Evolutionary conservation across 78 protist species (phyloP).

Genomic region (Dictyostelium firmibasis): DNA sequence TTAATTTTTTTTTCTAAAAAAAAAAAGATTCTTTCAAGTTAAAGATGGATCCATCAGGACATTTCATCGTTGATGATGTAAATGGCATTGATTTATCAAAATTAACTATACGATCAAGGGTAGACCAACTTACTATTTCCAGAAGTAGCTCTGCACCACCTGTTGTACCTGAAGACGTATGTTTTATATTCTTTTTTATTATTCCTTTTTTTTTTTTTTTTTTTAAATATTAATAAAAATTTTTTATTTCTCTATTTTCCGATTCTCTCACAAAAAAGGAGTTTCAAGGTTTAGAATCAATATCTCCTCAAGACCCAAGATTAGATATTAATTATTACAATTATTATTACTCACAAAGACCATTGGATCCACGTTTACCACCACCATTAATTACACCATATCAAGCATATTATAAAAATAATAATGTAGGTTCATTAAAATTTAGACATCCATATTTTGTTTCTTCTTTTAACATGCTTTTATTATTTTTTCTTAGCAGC

Average conservation of each 20-base stretch:
- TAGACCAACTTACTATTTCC: conserved; percentile 47
- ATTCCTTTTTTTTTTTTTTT: background rate
- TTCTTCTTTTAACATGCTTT: too few relatives aligned
- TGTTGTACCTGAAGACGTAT: conserved; percentile 51
- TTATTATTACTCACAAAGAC: conserved; percentile 82
- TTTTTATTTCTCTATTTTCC: too few relatives aligned
- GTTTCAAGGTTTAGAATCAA: background rate
- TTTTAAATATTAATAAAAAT: background rate
- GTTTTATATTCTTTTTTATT: background rate
- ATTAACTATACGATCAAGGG: conserved; percentile 49
- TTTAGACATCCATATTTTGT: too few relatives aligned
- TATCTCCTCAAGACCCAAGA: conserved; percentile 79
- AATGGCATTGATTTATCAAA: conserved; percentile 65
- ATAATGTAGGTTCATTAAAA: conserved; percentile 1
- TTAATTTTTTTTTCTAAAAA: background rate
- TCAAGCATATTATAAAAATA: conserved; percentile 38
- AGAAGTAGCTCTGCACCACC: conserved; percentile 82
- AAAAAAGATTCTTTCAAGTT: background rate
- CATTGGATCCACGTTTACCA: conserved; percentile 83
- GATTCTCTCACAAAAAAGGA: too few relatives aligned
- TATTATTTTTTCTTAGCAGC: too few relatives aligned
- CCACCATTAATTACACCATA: conserved; percentile 77
- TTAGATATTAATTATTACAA: conserved; percentile 60
- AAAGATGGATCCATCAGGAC: conserved; percentile 29
- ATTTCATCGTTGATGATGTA: conserved; percentile 25